Evolutionary conservation across 75 land plant species (phyloP).

Genomic region (Cryptomeria japonica): DNA sequence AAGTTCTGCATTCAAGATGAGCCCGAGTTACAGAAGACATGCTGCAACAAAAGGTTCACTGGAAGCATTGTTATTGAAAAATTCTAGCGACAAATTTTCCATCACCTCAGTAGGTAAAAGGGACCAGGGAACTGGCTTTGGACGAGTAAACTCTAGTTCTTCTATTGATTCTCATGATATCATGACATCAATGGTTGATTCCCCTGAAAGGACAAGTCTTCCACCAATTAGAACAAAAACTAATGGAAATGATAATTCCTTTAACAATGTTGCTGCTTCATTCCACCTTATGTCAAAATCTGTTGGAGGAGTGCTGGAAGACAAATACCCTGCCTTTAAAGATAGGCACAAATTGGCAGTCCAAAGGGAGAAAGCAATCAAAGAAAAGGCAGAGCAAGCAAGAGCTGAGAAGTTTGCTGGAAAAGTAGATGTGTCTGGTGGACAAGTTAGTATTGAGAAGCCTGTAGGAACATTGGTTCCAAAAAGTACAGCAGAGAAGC

Average conservation of each 20-base stretch:
- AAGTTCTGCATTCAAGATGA: constrained; percentile 42
- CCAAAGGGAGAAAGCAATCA: constrained; percentile 82
- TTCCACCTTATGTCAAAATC: constrained; percentile 93
- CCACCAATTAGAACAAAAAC: constrained; percentile 41
- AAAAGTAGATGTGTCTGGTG: constrained; percentile 15
- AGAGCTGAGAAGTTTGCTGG: constrained; percentile 54
- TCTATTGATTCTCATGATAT: constrained; percentile 30
- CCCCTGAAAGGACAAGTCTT: constrained; percentile 30
- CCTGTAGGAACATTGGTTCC: neutral
- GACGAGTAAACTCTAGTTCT: constrained; percentile 11
- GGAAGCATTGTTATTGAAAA: constrained; percentile 78
- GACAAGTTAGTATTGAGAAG: neutral
- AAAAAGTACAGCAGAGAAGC: constrained; percentile 16
- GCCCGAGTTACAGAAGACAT: constrained; percentile 19
- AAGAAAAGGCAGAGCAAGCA: constrained; percentile 82
- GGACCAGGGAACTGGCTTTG: constrained; percentile 30
- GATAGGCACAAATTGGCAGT: constrained; percentile 93
- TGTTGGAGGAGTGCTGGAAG: constrained; percentile 70
- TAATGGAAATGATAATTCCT: constrained; percentile 41
- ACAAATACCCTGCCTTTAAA: constrained; percentile 94
- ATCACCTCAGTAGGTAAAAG: constrained; percentile 77
- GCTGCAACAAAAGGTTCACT: constrained; percentile 66
- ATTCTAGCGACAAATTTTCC: constrained; percentile 72
- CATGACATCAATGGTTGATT: constrained; percentile 13
- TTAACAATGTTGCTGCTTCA: constrained; percentile 69